These are phyloP conservation scores for Blastosporella zonata DNA, from an alignment of 1,284 basidiomycete species.

Conservation along the genomic window DNA sequence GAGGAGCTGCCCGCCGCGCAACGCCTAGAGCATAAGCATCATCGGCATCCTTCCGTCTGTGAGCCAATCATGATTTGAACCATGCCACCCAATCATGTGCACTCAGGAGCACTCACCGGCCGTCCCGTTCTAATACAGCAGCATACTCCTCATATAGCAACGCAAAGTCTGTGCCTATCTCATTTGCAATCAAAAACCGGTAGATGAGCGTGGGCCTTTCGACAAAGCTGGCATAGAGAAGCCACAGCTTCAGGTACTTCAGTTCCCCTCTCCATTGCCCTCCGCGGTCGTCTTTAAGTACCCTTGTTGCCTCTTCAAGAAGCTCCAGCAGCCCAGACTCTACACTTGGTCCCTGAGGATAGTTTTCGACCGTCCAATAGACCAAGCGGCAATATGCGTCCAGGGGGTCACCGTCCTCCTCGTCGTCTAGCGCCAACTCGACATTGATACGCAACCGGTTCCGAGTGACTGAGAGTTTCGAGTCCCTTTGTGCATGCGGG, in stretches of 20 bases:
- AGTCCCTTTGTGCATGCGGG: conserved; percentile 70
- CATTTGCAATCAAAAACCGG: conserved; percentile 83
- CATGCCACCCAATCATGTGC: conserved; percentile 7
- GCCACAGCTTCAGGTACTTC: conserved; percentile 91
- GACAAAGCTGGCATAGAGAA: conserved; percentile 83
- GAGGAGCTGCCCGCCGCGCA: conserved; percentile 69
- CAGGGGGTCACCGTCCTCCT: conserved; percentile 43
- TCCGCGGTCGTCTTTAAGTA: conserved; percentile 38
- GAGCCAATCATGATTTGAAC: conserved; percentile 14
- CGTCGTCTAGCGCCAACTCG: conserved; percentile 40
- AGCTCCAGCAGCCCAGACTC: conserved; percentile 45
- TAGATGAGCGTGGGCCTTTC: conserved; percentile 75
- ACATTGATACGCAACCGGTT: conserved; percentile 49
- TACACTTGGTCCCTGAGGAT: conserved; percentile 43
- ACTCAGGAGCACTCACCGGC: conserved; percentile 29
- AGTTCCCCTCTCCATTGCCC: conserved; percentile 55
- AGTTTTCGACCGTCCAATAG: conserved; percentile 47
- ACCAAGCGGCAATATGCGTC: conserved; percentile 45
- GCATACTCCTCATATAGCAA: conserved; percentile 93
- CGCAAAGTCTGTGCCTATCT: conserved; percentile 82
- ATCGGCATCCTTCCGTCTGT: conserved; percentile 83
- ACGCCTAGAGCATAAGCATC: conserved; percentile 87
- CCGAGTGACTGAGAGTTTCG: conserved; percentile 59
- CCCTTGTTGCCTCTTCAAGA: conserved; percentile 43
- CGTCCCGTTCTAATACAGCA: conserved; percentile 70